These are phyloP conservation scores for Stemphylium beticola DNA, from an alignment of 2,329 filamentous ascomycete genomes.

Conservation along the genomic window DNA sequence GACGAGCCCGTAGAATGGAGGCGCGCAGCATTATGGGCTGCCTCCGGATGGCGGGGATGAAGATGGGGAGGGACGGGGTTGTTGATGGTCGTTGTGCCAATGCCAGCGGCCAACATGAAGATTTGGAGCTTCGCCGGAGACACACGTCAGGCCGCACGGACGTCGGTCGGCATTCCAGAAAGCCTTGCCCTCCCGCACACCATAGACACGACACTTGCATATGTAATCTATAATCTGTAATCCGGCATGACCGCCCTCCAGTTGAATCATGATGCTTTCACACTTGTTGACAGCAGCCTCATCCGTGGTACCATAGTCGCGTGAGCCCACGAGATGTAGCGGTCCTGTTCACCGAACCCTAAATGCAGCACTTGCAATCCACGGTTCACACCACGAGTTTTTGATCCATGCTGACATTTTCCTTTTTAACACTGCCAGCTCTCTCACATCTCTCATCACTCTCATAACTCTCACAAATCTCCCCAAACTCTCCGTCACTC, in stretches of 20 bases:
- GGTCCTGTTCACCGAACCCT: neutral
- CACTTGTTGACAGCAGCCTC: neutral
- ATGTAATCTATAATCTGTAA: no score
- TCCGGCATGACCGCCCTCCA: no score
- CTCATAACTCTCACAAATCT: neutral
- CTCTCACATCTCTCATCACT: neutral
- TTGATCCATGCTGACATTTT: neutral
- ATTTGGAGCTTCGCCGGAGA: slow-evolving; percentile 18
- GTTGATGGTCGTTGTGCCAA: slow-evolving; percentile 18
- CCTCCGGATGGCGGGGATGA: slow-evolving; percentile 38
- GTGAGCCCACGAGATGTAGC: neutral
- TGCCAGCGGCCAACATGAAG: slow-evolving; percentile 20
- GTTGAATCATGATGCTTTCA: neutral
- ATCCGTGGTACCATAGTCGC: neutral
- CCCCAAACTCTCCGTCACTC: neutral
- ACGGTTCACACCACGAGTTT: neutral
- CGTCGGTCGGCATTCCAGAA: neutral
- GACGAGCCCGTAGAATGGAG: slow-evolving; percentile 57
- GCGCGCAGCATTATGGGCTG: slow-evolving; percentile 63
- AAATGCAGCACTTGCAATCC: neutral
- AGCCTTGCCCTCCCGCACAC: no score
- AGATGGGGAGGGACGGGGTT: slow-evolving; percentile 21
- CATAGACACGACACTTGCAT: no score
- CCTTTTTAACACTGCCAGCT: neutral
- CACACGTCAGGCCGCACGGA: slow-evolving; percentile 22